These are phyloP conservation scores for Elongisporangium senticosum DNA, from an alignment of 352 stramenopile species.

Conservation along the genomic window DNA sequence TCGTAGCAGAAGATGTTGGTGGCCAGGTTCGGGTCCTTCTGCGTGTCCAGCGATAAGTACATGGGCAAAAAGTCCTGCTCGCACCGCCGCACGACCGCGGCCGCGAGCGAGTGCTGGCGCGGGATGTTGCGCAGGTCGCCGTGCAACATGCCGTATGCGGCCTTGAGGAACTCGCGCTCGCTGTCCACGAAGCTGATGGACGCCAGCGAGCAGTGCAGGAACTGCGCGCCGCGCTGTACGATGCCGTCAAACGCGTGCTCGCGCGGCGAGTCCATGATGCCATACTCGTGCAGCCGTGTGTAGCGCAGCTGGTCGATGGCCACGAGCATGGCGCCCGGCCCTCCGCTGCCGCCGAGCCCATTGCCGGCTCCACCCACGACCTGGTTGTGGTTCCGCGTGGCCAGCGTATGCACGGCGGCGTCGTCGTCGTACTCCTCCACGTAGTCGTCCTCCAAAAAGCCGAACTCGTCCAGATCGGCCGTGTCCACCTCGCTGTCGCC, in stretches of 20 bases:
- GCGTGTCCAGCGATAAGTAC: constrained; percentile 40
- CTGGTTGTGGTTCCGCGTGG: constrained; percentile 15
- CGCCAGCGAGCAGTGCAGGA: constrained; percentile 38
- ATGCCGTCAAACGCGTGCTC: constrained; percentile 52
- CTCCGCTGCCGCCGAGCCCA: constrained; percentile 3
- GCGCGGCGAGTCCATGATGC: constrained; percentile 48
- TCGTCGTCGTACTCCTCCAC: constrained; percentile 12
- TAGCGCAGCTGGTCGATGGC: constrained; percentile 23
- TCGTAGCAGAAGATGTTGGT: constrained; percentile 56
- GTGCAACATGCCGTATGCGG: constrained; percentile 30
- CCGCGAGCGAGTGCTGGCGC: constrained; percentile 49
- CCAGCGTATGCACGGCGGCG: constrained; percentile 35
- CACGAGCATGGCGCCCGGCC: constrained; percentile 5
- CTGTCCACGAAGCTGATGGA: constrained; percentile 65
- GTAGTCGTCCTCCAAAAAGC: constrained; percentile 20
- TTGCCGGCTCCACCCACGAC: constrained; percentile 8
- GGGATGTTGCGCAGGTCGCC: constrained; percentile 31
- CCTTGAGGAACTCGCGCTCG: constrained; percentile 51
- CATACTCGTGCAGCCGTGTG: constrained; percentile 37
- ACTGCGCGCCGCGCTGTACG: constrained; percentile 47
- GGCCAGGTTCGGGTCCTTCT: constrained; percentile 30
- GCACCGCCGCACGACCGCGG: constrained; percentile 48
- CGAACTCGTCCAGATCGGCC: not conserved
- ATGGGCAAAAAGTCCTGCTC: constrained; percentile 15
- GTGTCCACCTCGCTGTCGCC: constrained; percentile 7